These are phyloP conservation scores for Elsinoe necatrix DNA, from an alignment of 2,329 filamentous ascomycete genomes.

Conservation along the genomic window DNA sequence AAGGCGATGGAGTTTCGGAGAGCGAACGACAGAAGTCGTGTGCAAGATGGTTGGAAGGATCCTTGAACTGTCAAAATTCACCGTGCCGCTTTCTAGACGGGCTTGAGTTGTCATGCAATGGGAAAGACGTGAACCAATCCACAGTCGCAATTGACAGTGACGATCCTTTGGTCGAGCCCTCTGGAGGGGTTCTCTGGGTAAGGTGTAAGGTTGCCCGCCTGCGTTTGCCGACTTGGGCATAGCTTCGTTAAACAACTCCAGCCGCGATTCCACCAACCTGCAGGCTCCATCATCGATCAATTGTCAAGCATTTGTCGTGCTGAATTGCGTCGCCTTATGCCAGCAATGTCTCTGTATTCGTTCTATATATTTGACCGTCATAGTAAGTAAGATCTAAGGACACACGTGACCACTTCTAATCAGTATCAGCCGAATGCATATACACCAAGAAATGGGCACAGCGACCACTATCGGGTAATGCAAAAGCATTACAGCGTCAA, in stretches of 20 bases:
- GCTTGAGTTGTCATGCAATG: neutral
- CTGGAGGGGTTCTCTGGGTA: conserved; percentile 9
- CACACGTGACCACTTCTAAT: neutral
- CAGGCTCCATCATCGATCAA: neutral
- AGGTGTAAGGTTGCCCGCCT: neutral
- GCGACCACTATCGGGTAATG: conserved; percentile 36
- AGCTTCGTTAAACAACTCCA: conserved; percentile 1
- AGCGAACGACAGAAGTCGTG: neutral
- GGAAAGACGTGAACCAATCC: conserved; percentile 10
- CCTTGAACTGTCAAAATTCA: neutral
- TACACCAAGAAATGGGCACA: conserved; percentile 82
- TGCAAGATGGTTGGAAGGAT: neutral
- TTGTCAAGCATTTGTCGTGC: neutral
- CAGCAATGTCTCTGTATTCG: conserved; percentile 81
- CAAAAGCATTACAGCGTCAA: conserved; percentile 42
- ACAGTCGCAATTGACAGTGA: conserved; percentile 12
- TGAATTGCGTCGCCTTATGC: neutral
- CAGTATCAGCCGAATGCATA: conserved; percentile 76
- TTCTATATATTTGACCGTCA: conserved; percentile 99
- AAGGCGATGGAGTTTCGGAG: neutral
- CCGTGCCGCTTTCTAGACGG: neutral
- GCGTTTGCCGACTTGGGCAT: conserved; percentile 9
- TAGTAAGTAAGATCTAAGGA: conserved; percentile 51
- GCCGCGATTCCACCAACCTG: neutral
- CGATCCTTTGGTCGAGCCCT: conserved; percentile 10